Evolutionary conservation across 495 filamentous ascomycete species (phyloP), one percentile per base, ranked within the genome.

Genomic region (Penicillium turbatum): DNA sequence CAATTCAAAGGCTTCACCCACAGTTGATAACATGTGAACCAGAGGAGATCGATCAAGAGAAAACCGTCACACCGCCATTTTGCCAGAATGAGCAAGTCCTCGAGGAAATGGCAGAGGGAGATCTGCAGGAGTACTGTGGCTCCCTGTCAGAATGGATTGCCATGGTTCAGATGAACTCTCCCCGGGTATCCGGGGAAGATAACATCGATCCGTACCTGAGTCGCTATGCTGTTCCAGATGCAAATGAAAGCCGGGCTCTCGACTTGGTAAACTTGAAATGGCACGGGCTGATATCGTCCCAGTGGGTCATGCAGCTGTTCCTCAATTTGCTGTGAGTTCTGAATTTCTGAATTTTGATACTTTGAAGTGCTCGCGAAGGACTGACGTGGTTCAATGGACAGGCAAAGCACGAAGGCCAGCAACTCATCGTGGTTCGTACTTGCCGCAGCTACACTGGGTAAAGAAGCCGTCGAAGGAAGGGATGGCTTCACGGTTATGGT

Each of bases 131-230:
- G 13, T 80, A 79, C 57, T 80, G 82, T 27, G 76, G 79, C 2
- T 82, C 86, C 12, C 60, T 89, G 10, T 84, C 89, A 26, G 93
- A 98, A 69, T 98, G 91, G 89, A 71, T 97, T 2, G 85, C 86
- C 21, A 74, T 98, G 48, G 72, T 88, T 10, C 76, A 81, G 11
- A 78, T 92, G 2, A 66, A 77, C 12, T 95, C 90, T 19, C 85
- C 87, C n/a, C 82, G 91, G 26, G 66, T 97, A 6, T 67, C 70
- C 13, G 70, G 67, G 11, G 68, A 72, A n/a, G 90, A 96, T 65
- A 69, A 73, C 13, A 80, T 96, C 41, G 89, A 97, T 65, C 76
- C 90, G 0, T 92, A 86, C 60, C 74, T 98, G 11, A 84, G 84
- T 49, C 83, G 87, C n/a, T 98, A 97, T 66, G 63, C 72, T n/a